phyloP scores from a whole-genome alignment of 129 eudicot genomes.

The Escallonia herrerae region DNA sequence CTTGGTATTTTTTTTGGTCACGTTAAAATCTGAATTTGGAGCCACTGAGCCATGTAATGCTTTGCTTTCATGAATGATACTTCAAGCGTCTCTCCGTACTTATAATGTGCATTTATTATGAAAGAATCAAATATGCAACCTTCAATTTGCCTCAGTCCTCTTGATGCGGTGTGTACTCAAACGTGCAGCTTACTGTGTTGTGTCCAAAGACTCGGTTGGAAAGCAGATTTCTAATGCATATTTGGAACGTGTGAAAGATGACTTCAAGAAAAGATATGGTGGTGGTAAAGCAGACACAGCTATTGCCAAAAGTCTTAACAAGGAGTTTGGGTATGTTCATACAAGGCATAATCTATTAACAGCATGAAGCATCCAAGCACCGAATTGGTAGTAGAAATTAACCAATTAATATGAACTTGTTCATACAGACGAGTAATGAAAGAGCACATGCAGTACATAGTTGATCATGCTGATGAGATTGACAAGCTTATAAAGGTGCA shows the following conservation, averaged over 20 bases:
- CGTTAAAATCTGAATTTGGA: no score
- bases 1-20: no score
- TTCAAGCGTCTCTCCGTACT: no score
- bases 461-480: constrained; percentile 95
- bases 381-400: constrained; percentile 8
- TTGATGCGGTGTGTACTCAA: neutral
- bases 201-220: constrained; percentile 82
- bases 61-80: no score
- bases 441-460: constrained; percentile 83
- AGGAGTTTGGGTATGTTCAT: constrained; percentile 61
- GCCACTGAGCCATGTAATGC: no score
- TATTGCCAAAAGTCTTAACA: constrained; percentile 80
- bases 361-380: neutral
- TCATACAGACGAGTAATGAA: constrained; percentile 72
- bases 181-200: constrained; percentile 79
- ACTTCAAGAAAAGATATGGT: constrained; percentile 84
- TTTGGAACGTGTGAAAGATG: constrained; percentile 74
- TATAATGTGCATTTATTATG: no score
- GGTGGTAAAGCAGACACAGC: constrained; percentile 95
- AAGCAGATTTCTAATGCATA: constrained; percentile 77
- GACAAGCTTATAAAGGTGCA: constrained; percentile 84
- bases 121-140: no score
- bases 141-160: neutral
- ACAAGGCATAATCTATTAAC: neutral
- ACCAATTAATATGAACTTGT: neutral